phyloP scores from a whole-genome alignment of 371 early-diverging fungal genomes.

The Gilbertella persicaria region DNA sequence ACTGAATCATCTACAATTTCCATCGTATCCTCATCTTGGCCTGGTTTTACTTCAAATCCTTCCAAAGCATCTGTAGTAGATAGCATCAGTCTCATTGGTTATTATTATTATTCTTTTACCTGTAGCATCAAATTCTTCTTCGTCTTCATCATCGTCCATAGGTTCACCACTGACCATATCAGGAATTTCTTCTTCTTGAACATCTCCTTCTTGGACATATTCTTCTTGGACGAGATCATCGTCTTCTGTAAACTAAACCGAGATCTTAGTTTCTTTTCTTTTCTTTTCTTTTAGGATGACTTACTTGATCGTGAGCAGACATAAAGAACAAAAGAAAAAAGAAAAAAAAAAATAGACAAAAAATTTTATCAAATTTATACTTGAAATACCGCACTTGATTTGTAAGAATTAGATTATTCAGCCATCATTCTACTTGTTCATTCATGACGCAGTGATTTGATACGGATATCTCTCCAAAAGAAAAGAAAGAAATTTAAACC shows the following conservation, averaged over 20 bases:
- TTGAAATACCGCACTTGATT: too few relatives aligned
- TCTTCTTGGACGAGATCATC: conserved; percentile 53
- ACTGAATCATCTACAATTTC: conserved; percentile 87
- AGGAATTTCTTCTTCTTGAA: conserved; percentile 40
- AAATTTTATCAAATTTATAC: too few relatives aligned
- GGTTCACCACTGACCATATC: conserved; percentile 46
- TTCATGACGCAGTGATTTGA: too few relatives aligned
- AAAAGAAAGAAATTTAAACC: too few relatives aligned
- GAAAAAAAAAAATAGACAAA: too few relatives aligned
- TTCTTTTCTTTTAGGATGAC: not conserved
- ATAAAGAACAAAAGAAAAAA: not conserved
- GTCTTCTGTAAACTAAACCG: conserved; percentile 15
- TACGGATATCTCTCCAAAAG: too few relatives aligned
- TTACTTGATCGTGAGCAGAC: conserved; percentile 20
- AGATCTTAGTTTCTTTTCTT: not conserved
- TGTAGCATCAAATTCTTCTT: conserved; percentile 29
- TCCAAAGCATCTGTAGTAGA: conserved; percentile 14
- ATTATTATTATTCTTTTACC: conserved; percentile 4
- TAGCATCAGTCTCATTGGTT: not conserved
- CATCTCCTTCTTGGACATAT: conserved; percentile 34
- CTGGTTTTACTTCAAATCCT: conserved; percentile 38
- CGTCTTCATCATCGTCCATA: conserved; percentile 46
- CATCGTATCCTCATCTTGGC: conserved; percentile 59
- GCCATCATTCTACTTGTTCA: too few relatives aligned
- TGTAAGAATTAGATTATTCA: too few relatives aligned